A percentile compares a stretch with the other conserved stretches of the same genome.
These are phyloP conservation scores for Coelastrella sp. DNA, from an alignment of 139 green algal genomes.

Conservation along the genomic window DNA sequence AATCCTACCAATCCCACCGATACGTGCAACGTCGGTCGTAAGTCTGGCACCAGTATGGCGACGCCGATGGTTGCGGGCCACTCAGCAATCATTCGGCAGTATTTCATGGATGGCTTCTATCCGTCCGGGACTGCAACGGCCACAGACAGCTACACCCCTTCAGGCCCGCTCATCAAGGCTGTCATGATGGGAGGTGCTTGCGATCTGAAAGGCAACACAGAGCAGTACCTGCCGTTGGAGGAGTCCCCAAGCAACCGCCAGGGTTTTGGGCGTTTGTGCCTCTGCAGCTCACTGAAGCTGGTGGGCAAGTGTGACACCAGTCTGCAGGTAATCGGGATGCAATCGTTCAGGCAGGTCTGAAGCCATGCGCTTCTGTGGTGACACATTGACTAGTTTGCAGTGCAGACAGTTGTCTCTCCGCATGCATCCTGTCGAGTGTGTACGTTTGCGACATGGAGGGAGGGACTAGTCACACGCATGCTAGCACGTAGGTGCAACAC, in stretches of 20 bases:
- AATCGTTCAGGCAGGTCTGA: background rate
- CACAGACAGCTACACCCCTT: slow-evolving; percentile 41
- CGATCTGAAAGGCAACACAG: slow-evolving; percentile 64
- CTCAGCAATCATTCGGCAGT: slow-evolving; percentile 82
- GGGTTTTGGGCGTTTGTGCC: slow-evolving; percentile 81
- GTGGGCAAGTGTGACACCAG: slow-evolving; percentile 41
- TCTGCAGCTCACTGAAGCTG: slow-evolving; percentile 69
- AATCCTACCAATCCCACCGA: background rate
- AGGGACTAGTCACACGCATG: too few relatives aligned
- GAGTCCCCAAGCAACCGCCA: slow-evolving; percentile 74
- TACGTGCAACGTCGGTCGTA: slow-evolving; percentile 6
- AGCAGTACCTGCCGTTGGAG: slow-evolving; percentile 74
- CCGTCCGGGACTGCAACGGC: slow-evolving; percentile 50
- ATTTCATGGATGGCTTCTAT: slow-evolving; percentile 83
- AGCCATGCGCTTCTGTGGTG: background rate
- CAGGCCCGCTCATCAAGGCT: slow-evolving; percentile 85
- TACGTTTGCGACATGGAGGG: too few relatives aligned
- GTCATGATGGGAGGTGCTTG: slow-evolving; percentile 75
- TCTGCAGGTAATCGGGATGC: slow-evolving; percentile 23
- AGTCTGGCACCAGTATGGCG: slow-evolving; percentile 91
- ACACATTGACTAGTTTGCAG: background rate
- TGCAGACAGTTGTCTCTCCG: too few relatives aligned
- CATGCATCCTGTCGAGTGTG: too few relatives aligned
- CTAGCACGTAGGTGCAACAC: too few relatives aligned
- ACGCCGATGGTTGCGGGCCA: slow-evolving; percentile 75